Base-by-base conservation (phyloP, 1,284 basidiomycete species). In the Abortiporus biennis region DNA sequence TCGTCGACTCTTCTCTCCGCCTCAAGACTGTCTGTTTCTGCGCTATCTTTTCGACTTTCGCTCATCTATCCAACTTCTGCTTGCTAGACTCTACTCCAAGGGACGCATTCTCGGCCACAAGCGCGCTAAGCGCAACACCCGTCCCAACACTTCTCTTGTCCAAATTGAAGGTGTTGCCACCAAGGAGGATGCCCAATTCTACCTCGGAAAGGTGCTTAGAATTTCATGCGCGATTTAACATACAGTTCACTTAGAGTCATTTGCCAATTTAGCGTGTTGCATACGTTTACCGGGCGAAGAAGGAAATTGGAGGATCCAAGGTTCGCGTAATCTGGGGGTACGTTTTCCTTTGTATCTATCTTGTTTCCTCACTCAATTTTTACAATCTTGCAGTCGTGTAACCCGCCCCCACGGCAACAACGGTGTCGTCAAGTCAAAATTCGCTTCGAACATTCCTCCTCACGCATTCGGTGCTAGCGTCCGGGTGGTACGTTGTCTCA, bases 91-190 rank as follows among this genome's bases (percentile, higher is more conserved):
- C 63, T 98, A 98, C 82, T 72, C 73, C 71, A 97, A 97, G 80
- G 96, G 92, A 69, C 92, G 95, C 63, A 85, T 99, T 64, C 78
- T 97, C 64, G 92, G 93, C 57, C 91, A 96, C 89, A 95, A 98
- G 78, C 91, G 96, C 57, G 92, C 90, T 58, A 98, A 98, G 79
- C 86, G 92, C 67, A 97, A 96, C 78, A 78, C 87, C 52, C 79
- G 85, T 64, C 92, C 92, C 63, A 95, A 95, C 78, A 96, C 93
- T 54, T 91, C 92, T 47, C 83, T 99, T 59, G 71, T 99, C 63
- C 91, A 95, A 72, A 92, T 99, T 64, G 95, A 99, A 75, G 95
- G 95, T 65, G 94, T 98, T 46, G 81, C 84, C 57, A 85, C 74
- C 59, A 90, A 92, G 71, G 83, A 96, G 73, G 93, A 96, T 59